Conservation (phyloP, 2,329 filamentous ascomycete genomes). For the Pseudopyricularia javanii region DNA sequence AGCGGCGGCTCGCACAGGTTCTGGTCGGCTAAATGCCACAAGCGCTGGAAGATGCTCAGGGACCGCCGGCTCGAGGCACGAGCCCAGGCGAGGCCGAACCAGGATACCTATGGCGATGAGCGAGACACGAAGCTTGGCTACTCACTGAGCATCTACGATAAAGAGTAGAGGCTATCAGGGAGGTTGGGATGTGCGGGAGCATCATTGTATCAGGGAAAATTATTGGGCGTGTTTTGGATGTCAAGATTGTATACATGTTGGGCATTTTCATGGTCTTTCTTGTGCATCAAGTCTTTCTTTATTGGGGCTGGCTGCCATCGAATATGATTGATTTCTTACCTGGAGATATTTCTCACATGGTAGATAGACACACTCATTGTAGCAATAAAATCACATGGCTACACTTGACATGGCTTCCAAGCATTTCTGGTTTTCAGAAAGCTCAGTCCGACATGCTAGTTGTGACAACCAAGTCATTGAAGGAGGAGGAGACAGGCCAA, state of each 20-base stretch:
- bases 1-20: constrained; percentile 46
- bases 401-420: too few species aligned
- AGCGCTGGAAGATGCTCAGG: constrained; percentile 39
- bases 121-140: neutral
- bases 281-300: too few species aligned
- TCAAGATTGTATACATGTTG: neutral
- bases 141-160: neutral
- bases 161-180: neutral
- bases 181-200: neutral
- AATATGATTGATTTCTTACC: too few species aligned
- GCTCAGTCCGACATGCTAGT: too few species aligned
- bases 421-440: too few species aligned
- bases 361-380: too few species aligned
- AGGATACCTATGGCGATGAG: neutral
- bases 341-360: too few species aligned
- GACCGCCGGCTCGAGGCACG: constrained; percentile 2
- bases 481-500: neutral
- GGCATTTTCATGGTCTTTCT: neutral
- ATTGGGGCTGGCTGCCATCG: too few species aligned
- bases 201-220: neutral
- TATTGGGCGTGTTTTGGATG: too few species aligned
- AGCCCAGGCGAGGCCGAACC: neutral
- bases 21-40: constrained; percentile 44
- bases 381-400: too few species aligned
- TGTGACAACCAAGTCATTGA: neutral